These are phyloP conservation scores for Paramecium sexaurelia DNA, from an alignment of 73 alveolate genomes.

Conservation along the genomic window DNA sequence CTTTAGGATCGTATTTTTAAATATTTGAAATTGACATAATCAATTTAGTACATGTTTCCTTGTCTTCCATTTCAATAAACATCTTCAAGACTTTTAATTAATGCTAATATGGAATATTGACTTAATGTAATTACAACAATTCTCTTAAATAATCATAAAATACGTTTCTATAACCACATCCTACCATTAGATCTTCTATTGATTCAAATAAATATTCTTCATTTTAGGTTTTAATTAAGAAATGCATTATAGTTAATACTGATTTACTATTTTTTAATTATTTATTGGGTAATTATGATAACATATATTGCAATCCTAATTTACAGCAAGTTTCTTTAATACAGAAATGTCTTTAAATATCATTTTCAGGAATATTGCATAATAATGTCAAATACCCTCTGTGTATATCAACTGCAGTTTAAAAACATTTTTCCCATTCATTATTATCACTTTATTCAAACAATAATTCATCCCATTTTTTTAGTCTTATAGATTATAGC, in stretches of 20 bases:
- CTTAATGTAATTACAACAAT: not conserved
- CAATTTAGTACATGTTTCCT: not conserved
- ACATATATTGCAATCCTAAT: slow-evolving; percentile 6
- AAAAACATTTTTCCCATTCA: slow-evolving; percentile 46
- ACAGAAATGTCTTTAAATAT: not conserved
- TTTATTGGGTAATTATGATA: slow-evolving; percentile 30
- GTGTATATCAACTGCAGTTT: not conserved
- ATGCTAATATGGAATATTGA: not conserved
- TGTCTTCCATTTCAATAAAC: slow-evolving; percentile 15
- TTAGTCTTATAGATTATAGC: not conserved
- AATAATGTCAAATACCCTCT: slow-evolving; percentile 20
- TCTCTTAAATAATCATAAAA: slow-evolving; percentile 52
- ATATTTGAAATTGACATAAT: slow-evolving; percentile 19
- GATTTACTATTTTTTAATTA: not conserved
- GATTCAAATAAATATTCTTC: slow-evolving; percentile 48
- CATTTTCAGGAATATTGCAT: slow-evolving; percentile 55
- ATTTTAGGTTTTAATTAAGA: slow-evolving; percentile 11
- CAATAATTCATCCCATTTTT: slow-evolving; percentile 33
- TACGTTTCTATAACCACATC: slow-evolving; percentile 42
- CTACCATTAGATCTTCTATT: slow-evolving; percentile 42
- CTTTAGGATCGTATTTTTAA: slow-evolving; percentile 24
- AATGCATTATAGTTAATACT: not conserved
- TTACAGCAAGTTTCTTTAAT: slow-evolving; percentile 11
- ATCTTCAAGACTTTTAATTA: not conserved
- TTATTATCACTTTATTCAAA: slow-evolving; percentile 34